Base-by-base conservation (phyloP, 2,329 filamentous ascomycete genomes). In the Ilyonectria sp. region DNA sequence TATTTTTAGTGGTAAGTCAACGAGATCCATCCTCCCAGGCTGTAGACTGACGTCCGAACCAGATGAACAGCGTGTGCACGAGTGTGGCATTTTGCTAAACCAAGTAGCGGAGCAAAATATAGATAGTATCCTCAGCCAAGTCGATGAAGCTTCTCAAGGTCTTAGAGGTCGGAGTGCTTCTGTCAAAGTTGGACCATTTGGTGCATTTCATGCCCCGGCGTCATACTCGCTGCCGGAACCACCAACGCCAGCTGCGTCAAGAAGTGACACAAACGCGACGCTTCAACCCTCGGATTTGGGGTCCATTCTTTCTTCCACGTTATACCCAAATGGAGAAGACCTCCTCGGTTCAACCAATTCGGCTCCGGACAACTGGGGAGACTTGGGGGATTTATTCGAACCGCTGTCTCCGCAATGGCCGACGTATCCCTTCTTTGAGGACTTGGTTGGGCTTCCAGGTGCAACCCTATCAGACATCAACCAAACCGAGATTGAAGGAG, bases 361-460 rank as follows among this genome's bases (percentile, higher is more conserved):
- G 4, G 10, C 3, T 11, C 6, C 17, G 2, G 49, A 52, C n/a
- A 15, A 35, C 8, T 35, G 19, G 50, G 29, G 33, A 33, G n/a
- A 11, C n/a, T 6, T 3, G 10, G 11, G 31, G 2, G 31, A 15
- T 9, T 35, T 35, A 3, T 35, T 33, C 2, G 50, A 53, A 11
- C 13, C 31, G 1, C 50, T 53, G 4, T 35, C 50, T 17, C 50
- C 50, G 23, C n/a, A 19, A 35, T 53, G 50, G 50, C 29, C 50
- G 8, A 23, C 50, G 2, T 53, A 53, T 7, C 50, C 50, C 0
- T 53, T 53, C 31, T 53, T 53, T 11, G 50, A 53, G 10, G 50
- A 53, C 9, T 53, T 53, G 29, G 50, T 53, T 15, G 50, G 50
- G 21, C 6, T 53, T 23, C 50, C 50, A 53, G 50, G 50, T 13